phyloP scores from a whole-genome alignment of 495 filamentous ascomycete genomes.

The Penicillium tannophilum region DNA sequence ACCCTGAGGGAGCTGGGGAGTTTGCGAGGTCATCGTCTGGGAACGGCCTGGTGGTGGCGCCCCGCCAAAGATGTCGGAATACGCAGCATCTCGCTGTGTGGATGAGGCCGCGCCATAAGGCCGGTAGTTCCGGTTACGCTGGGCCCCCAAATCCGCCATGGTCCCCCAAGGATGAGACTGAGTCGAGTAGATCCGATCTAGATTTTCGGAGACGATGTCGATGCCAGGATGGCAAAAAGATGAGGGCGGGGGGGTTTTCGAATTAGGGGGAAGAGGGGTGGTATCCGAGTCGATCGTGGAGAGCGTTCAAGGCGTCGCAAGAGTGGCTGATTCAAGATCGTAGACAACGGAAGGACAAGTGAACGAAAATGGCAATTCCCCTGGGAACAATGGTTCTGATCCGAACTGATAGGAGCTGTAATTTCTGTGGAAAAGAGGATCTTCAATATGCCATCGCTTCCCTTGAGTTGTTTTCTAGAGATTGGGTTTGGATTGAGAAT shows the following conservation, averaged over 20 bases:
- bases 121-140: slow-evolving; percentile 71
- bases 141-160: slow-evolving; percentile 83
- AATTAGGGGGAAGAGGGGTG: slow-evolving; percentile 11
- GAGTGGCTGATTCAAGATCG: slow-evolving; percentile 39
- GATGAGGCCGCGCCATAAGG: slow-evolving; percentile 70
- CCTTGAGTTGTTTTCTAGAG: slow-evolving; percentile 20
- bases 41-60: slow-evolving; percentile 84
- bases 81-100: slow-evolving; percentile 89
- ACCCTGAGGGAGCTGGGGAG: slow-evolving; percentile 58
- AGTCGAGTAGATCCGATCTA: slow-evolving; percentile 3
- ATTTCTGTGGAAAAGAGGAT: slow-evolving; percentile 18
- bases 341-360: slow-evolving; percentile 31
- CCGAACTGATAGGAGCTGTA: slow-evolving; percentile 22
- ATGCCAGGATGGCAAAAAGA: neutral
- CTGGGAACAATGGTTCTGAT: slow-evolving; percentile 20
- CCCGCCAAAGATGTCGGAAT: slow-evolving; percentile 93
- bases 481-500: slow-evolving; percentile 13
- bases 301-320: slow-evolving; percentile 44
- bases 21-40: slow-evolving; percentile 79
- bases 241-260: slow-evolving; percentile 1
- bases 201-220: neutral
- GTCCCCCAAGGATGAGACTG: slow-evolving; percentile 20
- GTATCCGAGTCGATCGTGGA: slow-evolving; percentile 43
- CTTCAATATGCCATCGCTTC: slow-evolving; percentile 38
- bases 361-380: slow-evolving; percentile 17